phyloP scores from a whole-genome alignment of 345 rosid genomes.

The Citrus maxima region DNA sequence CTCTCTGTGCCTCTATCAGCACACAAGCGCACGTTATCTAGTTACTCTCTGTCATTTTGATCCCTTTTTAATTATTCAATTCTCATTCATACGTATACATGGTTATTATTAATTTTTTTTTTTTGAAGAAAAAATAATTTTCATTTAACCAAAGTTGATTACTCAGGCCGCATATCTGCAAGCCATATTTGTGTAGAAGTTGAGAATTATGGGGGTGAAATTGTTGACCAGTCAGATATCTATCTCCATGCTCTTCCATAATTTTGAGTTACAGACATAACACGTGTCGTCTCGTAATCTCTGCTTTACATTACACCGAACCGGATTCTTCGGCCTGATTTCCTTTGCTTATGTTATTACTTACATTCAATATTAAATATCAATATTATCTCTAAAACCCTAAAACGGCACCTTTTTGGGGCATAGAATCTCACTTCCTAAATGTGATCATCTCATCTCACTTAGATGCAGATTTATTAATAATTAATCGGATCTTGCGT shows the following conservation, averaged over 20 bases:
- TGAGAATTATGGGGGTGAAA: not conserved
- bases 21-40: conserved; percentile 46
- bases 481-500: not conserved
- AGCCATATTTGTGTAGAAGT: not conserved
- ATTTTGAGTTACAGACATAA: conserved; percentile 25
- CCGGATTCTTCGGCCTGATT: conserved; percentile 12
- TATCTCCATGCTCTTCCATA: conserved; percentile 11
- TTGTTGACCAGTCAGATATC: conserved; percentile 31
- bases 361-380: not conserved
- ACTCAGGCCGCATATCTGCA: not conserved
- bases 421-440: conserved; percentile 1
- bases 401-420: not conserved
- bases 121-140: too few species aligned
- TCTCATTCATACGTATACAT: not conserved
- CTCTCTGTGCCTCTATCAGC: conserved; percentile 39
- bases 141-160: too few species aligned
- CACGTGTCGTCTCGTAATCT: conserved; percentile 54
- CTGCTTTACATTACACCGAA: conserved; percentile 15
- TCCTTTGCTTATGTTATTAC: not conserved
- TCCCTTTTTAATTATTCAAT: not conserved
- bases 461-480: not conserved
- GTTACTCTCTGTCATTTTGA: conserved; percentile 22
- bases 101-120: too few species aligned
- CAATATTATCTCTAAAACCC: not conserved
- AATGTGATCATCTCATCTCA: not conserved